A percentile compares a stretch with the other conserved stretches of the same genome.
Conservation (phyloP, 768 basidiomycete genomes). For the Boletus bicolor region DNA sequence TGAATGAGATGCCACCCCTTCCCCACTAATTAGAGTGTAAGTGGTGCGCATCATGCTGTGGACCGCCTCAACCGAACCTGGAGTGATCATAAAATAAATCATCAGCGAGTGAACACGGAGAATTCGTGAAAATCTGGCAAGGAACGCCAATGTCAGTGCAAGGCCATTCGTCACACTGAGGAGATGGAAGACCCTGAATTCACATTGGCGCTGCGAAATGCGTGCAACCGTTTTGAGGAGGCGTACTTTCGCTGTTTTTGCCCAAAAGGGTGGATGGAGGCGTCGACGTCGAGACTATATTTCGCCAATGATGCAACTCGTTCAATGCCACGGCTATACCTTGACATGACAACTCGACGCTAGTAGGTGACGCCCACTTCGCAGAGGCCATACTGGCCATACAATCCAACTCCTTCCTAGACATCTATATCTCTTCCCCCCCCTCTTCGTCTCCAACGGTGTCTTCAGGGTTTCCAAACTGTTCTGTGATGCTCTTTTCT, state of each 20-base stretch:
- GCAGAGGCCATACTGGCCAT: no score
- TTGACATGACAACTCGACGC: no score
- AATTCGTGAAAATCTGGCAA: not conserved
- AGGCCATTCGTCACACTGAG: not conserved
- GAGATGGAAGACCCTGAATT: not conserved
- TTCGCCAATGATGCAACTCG: no score
- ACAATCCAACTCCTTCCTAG: no score
- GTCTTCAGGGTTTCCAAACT: no score
- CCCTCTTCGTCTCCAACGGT: no score
- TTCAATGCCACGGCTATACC: no score
- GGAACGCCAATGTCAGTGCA: not conserved
- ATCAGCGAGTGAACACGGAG: not conserved
- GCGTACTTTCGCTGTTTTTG: not conserved
- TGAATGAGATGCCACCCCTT: not conserved
- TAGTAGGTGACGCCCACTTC: no score
- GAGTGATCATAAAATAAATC: not conserved
- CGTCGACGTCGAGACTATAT: no score
- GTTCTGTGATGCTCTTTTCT: no score
- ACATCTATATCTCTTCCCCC: no score
- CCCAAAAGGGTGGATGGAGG: not conserved
- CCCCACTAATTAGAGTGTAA: not conserved
- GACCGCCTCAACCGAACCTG: not conserved
- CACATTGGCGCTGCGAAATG: not conserved
- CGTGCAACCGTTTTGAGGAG: not conserved
- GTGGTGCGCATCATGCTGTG: not conserved